phyloP scores from a whole-genome alignment of 2,329 filamentous ascomycete genomes.

The Pseudocercospora vitis region DNA sequence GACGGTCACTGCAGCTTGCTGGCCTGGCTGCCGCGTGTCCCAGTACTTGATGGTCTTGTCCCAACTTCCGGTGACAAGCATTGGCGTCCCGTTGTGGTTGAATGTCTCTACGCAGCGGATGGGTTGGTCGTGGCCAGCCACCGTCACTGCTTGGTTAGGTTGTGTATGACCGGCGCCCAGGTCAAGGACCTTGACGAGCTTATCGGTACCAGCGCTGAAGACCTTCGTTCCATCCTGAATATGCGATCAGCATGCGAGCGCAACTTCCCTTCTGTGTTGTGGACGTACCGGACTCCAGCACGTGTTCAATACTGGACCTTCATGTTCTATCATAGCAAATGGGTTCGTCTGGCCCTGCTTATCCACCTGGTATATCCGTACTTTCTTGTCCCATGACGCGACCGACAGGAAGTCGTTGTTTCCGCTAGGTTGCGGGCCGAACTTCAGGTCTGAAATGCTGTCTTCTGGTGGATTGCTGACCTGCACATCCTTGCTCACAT shows the following conservation, averaged over 20 bases:
- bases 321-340: conserved; percentile 82
- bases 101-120: conserved; percentile 73
- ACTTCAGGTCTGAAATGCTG: conserved; percentile 82
- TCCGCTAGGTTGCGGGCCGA: conserved; percentile 62
- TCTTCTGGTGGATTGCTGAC: conserved; percentile 79
- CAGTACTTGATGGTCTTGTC: conserved; percentile 90
- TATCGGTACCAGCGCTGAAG: conserved; percentile 85
- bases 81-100: conserved; percentile 63
- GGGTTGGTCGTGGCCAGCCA: conserved; percentile 81
- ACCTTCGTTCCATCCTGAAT: conserved; percentile 86
- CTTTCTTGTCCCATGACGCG: conserved; percentile 95
- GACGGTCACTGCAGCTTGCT: conserved; percentile 64
- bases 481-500: conserved; percentile 84
- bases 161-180: conserved; percentile 57
- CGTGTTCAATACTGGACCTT: conserved; percentile 77
- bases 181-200: conserved; percentile 85
- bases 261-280: not conserved
- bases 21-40: conserved; percentile 63
- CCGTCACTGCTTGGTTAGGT: conserved; percentile 52
- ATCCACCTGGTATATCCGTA: conserved; percentile 92
- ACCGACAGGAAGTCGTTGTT: conserved; percentile 75
- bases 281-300: conserved; percentile 80
- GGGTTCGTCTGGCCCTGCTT: conserved; percentile 75
- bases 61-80: conserved; percentile 91
- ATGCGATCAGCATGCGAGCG: conserved; percentile 2